Conservation (phyloP, 768 basidiomycete species). For the Albatrellus ellisii region DNA sequence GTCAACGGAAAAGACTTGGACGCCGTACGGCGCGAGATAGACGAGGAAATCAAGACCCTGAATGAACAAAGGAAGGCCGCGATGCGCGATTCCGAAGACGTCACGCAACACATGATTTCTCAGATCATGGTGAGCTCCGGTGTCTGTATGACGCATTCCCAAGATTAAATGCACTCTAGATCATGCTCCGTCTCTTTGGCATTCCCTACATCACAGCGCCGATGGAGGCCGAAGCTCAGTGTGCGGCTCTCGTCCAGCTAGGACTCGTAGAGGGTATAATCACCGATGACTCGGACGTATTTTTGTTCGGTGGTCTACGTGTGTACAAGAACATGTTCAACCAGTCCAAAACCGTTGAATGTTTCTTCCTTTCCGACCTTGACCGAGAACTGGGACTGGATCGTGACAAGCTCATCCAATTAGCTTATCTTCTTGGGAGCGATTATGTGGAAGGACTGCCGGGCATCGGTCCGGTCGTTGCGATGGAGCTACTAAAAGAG, state of each 20-base stretch:
- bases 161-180: conserved; percentile 28
- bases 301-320: conserved; percentile 90
- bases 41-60: conserved; percentile 75
- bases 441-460: conserved; percentile 92
- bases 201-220: conserved; percentile 98
- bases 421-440: conserved; percentile 92
- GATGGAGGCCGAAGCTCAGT: conserved; percentile 99
- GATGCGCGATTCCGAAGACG: conserved; percentile 88
- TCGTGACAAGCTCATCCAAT: conserved; percentile 70
- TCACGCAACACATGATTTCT: conserved; percentile 88
- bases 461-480: conserved; percentile 90
- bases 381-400: conserved; percentile 79
- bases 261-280: conserved; percentile 93
- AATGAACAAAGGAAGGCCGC: conserved; percentile 79
- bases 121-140: conserved; percentile 46
- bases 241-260: conserved; percentile 78
- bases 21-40: conserved; percentile 75
- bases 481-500: conserved; percentile 90
- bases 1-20: conserved; percentile 81
- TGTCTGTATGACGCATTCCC: background rate
- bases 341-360: conserved; percentile 96
- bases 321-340: conserved; percentile 99
- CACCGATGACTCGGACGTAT: conserved; percentile 98
- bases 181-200: conserved; percentile 85
- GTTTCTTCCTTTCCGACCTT: conserved; percentile 78